Conservation (phyloP, 208 protist genomes). For the Leishmania guyanensis region DNA sequence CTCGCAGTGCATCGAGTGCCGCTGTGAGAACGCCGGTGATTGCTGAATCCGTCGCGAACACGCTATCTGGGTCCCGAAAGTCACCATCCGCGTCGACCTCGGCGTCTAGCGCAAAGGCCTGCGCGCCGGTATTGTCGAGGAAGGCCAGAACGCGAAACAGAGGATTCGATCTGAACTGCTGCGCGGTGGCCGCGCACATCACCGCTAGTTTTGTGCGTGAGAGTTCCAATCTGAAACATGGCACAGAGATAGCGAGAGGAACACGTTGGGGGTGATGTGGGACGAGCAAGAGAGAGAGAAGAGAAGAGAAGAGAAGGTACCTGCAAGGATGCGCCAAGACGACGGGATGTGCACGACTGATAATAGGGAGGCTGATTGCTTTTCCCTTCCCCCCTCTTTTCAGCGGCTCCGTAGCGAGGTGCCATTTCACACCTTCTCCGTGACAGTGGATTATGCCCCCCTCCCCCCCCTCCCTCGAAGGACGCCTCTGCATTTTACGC, state of each 20-base stretch:
- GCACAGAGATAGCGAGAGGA: background rate
- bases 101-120: conserved; percentile 55
- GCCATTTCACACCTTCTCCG: background rate
- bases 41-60: conserved; percentile 42
- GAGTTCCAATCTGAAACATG: background rate
- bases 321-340: background rate
- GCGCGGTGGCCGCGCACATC: conserved; percentile 18
- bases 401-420: background rate
- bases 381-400: background rate
- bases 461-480: background rate
- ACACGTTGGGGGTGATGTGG: background rate
- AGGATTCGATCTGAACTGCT: conserved; percentile 51
- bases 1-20: conserved; percentile 46
- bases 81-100: conserved; percentile 37
- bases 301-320: background rate
- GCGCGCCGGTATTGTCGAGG: conserved; percentile 77
- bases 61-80: conserved; percentile 39
- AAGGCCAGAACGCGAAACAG: conserved; percentile 85
- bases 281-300: background rate
- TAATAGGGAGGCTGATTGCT: background rate
- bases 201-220: background rate
- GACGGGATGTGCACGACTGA: background rate
- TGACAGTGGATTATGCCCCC: background rate
- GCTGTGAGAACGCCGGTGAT: conserved; percentile 50
- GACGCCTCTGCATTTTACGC: background rate